phyloP scores from a whole-genome alignment of 1,284 basidiomycete genomes.

The Sanguinoderma infundibulare region DNA sequence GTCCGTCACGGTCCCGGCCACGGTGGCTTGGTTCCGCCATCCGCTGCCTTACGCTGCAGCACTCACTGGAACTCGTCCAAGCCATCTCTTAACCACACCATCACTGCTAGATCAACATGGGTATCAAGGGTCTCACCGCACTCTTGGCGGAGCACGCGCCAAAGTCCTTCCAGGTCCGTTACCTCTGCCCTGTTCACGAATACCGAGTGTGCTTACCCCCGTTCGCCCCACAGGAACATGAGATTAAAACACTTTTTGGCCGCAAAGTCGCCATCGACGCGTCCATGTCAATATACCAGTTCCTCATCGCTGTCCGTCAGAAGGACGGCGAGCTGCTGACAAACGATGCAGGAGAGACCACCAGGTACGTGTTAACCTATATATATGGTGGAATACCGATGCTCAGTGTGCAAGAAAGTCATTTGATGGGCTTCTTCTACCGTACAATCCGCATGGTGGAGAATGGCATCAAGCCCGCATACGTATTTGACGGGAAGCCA shows the following conservation, averaged over 20 bases:
- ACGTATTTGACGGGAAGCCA: slow-evolving; percentile 98
- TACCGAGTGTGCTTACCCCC: neutral
- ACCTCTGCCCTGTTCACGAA: neutral
- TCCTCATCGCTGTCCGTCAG: slow-evolving; percentile 96
- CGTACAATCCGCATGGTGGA: slow-evolving; percentile 98
- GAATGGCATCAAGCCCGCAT: slow-evolving; percentile 97
- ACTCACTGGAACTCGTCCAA: neutral
- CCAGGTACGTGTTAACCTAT: slow-evolving; percentile 51
- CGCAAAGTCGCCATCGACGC: slow-evolving; percentile 99
- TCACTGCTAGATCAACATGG: slow-evolving; percentile 50
- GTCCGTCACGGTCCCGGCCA: neutral
- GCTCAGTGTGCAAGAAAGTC: slow-evolving; percentile 49
- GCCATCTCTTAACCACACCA: neutral
- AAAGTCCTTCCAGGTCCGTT: slow-evolving; percentile 65
- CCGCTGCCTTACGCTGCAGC: no score
- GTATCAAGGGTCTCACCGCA: slow-evolving; percentile 92
- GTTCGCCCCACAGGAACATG: slow-evolving; percentile 69
- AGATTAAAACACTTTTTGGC: slow-evolving; percentile 97
- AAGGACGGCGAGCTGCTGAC: slow-evolving; percentile 96
- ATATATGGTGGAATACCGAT: no score
- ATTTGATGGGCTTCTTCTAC: slow-evolving; percentile 99
- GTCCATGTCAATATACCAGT: slow-evolving; percentile 95
- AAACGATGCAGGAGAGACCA: slow-evolving; percentile 96
- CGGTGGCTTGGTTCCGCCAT: neutral
- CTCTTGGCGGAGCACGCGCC: slow-evolving; percentile 92